Conservation (phyloP, 2,329 filamentous ascomycete species). For the Dothidotthia symphoricarpi region DNA sequence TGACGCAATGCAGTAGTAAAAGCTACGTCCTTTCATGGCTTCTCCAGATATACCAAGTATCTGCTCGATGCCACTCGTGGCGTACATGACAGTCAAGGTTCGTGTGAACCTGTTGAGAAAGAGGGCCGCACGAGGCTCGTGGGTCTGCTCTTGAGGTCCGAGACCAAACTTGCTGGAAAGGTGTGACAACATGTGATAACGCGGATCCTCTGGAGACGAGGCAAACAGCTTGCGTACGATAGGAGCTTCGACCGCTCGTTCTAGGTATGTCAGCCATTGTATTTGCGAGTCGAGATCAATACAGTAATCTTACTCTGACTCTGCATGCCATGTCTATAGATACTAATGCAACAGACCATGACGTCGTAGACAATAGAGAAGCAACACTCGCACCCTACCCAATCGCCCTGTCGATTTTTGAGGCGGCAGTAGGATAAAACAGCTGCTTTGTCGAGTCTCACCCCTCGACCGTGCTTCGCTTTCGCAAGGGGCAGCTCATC, state of each 20-base stretch:
- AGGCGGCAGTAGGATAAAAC: conserved; percentile 78
- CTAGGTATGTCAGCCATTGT: conserved; percentile 47
- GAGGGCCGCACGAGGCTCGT: conserved; percentile 78
- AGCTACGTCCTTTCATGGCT: conserved; percentile 71
- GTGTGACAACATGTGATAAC: conserved; percentile 87
- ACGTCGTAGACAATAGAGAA: conserved; percentile 89
- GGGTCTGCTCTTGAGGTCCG: conserved; percentile 56
- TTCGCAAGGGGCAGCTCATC: conserved; percentile 75
- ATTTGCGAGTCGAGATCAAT: too few species aligned
- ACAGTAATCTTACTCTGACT: conserved; percentile 65
- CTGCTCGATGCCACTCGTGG: conserved; percentile 71
- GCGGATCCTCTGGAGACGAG: conserved; percentile 75
- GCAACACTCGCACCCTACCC: conserved; percentile 81
- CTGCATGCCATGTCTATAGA: conserved; percentile 67
- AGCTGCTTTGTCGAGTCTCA: conserved; percentile 79
- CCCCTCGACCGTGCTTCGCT: conserved; percentile 68
- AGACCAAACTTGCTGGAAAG: conserved; percentile 73
- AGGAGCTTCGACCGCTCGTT: conserved; percentile 73
- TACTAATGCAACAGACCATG: conserved; percentile 77
- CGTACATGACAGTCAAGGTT: conserved; percentile 81
- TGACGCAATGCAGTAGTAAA: conserved; percentile 82
- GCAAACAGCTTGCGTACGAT: conserved; percentile 77
- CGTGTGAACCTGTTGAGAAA: conserved; percentile 85
- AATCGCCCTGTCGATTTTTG: conserved; percentile 65
- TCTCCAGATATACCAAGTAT: conserved; percentile 71